Evolutionary conservation across 768 basidiomycete species (phyloP), one percentile per base, ranked within the genome.

Genomic region (Filobasidium wieringae): DNA sequence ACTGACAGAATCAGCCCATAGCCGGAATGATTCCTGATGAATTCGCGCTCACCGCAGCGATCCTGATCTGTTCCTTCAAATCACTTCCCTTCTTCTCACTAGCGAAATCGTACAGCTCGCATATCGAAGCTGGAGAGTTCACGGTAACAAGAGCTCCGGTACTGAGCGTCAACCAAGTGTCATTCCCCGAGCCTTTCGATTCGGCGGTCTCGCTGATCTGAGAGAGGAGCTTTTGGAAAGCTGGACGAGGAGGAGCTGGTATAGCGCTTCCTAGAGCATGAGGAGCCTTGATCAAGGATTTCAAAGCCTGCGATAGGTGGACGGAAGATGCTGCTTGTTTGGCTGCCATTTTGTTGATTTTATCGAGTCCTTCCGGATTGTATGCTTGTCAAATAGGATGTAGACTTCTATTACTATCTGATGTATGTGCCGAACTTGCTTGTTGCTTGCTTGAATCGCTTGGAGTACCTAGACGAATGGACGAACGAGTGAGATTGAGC

Each of bases 81-180:
- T 73, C 51, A n/a, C 52, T 58, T 7, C 37, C 63, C 9, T 81
- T 78, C 12, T 84, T 82, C 51, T 47, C 43, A 27, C 43, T 47
- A 19, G 81, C 81, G 74, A 86, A 90, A 43, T 81, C 83, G 72
- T 88, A 93, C 64, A 93, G 76, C 67, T 87, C 81, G 17, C 84
- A 86, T 34, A 92, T 76, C 36, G 86, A 80, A 37, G 84, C 80
- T 19, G 90, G 88, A 56, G 83, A 80, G 74, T 92, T 92, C 51
- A 80, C 79, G 58, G 88, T 86, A 67, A 91, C 78, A 53, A 92
- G 78, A 41, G 88, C 83, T 68, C 87, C 89, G 54, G 87, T 88
- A 84, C 88, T 71, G 60, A 73, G 39, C 0, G 69, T 70, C 24
- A 68, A 41, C 66, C 64, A 70, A 3, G 62, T 52, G n/a, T 66